Percentiles rank a stretch among this genome's conserved stretches.
Conservation (phyloP, 1,284 basidiomycete genomes). For the Phellopilus nigrolimitatus region DNA sequence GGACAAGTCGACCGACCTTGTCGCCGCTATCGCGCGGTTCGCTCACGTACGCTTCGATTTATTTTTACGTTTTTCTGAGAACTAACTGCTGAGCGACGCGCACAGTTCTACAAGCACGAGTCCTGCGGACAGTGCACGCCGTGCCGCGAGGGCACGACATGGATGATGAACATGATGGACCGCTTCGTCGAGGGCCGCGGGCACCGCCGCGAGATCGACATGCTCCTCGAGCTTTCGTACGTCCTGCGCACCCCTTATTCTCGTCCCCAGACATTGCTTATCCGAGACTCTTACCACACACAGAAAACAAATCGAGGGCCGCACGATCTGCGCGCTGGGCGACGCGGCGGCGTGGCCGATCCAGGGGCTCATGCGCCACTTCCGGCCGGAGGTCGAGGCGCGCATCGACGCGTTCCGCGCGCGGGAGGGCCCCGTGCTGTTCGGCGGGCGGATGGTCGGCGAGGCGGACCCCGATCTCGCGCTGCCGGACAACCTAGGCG, state of each 20-base stretch:
- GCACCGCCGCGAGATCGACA: slow-evolving; percentile 93
- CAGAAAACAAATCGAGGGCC: slow-evolving; percentile 94
- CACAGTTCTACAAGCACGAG: slow-evolving; percentile 94
- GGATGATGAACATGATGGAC: slow-evolving; percentile 99
- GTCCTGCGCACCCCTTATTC: too few species aligned
- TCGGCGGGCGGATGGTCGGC: slow-evolving; percentile 78
- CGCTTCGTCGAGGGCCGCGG: slow-evolving; percentile 86
- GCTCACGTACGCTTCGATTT: slow-evolving; percentile 51
- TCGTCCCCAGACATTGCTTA: too few species aligned
- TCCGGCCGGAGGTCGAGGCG: slow-evolving; percentile 90
- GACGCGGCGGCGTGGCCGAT: slow-evolving; percentile 99
- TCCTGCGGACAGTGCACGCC: slow-evolving; percentile 99
- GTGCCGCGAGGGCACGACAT: slow-evolving; percentile 93
- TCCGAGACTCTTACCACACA: too few species aligned
- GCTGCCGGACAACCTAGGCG: slow-evolving; percentile 78
- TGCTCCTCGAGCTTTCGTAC: slow-evolving; percentile 88
- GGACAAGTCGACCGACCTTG: slow-evolving; percentile 96
- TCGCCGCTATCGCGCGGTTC: slow-evolving; percentile 91
- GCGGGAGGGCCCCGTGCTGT: slow-evolving; percentile 80
- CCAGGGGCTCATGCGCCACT: slow-evolving; percentile 94
- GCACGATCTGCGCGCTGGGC: slow-evolving; percentile 93
- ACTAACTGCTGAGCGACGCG: not conserved
- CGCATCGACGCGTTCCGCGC: slow-evolving; percentile 80
- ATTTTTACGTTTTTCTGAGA: not conserved
- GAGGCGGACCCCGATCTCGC: slow-evolving; percentile 69